Evolutionary conservation across 225 moss, liverwort and hornwort genomes (phyloP).

Genomic region (Antitrichia curtipendula): DNA sequence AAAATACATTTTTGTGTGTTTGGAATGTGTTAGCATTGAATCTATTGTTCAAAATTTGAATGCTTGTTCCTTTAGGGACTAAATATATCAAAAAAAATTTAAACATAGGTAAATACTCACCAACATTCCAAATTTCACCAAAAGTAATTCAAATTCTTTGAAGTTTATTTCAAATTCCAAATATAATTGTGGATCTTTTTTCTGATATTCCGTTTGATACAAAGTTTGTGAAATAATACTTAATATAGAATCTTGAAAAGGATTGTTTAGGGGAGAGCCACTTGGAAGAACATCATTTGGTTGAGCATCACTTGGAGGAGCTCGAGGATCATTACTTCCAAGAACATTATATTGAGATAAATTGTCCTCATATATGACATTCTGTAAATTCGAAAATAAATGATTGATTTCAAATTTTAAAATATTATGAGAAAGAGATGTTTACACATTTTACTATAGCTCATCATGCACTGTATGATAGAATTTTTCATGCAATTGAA

Average conservation of each 20-base stretch:
- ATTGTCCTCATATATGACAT: background rate
- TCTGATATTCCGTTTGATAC: background rate
- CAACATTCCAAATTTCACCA: conserved; percentile 8
- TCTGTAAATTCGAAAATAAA: background rate
- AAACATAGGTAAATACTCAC: background rate
- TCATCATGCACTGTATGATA: background rate
- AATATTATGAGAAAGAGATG: no score
- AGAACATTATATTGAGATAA: background rate
- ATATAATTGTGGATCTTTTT: background rate
- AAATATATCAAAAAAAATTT: background rate
- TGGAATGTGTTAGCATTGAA: no score
- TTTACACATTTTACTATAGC: background rate
- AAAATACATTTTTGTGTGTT: no score
- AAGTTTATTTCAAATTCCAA: conserved; percentile 13
- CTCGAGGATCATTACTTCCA: background rate
- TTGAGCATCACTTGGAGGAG: background rate
- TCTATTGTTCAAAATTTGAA: no score
- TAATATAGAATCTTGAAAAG: conserved; percentile 4
- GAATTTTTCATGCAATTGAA: no score
- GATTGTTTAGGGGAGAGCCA: background rate
- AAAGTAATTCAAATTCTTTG: conserved; percentile 17
- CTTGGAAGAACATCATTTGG: background rate
- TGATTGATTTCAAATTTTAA: no score
- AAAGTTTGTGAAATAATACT: background rate
- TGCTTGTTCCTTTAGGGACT: background rate